A percentile compares a stretch with the other conserved stretches of the same genome.
Evolutionary conservation across 116 monocot species (phyloP).

Genomic region (Cymodocea nodosa): DNA sequence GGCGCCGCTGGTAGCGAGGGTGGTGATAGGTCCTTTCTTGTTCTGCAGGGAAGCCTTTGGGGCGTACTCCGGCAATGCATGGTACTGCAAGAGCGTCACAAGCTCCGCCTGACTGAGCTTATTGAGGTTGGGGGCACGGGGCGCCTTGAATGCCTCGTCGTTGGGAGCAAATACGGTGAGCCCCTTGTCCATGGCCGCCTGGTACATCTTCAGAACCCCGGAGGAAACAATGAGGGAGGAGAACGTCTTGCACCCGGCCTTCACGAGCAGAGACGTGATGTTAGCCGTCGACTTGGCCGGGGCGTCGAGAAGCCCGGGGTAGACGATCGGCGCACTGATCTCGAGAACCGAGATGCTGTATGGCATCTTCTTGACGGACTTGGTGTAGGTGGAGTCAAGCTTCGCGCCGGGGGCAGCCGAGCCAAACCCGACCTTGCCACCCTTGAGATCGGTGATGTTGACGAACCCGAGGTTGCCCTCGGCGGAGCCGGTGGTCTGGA

Average conservation of each 20-base stretch:
- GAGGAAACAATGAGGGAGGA: conserved; percentile 39
- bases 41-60: conserved; percentile 53
- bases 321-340: conserved; percentile 56
- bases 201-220: conserved; percentile 22
- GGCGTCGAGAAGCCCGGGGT: conserved; percentile 57
- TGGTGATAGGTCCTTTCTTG: conserved; percentile 22
- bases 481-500: conserved; percentile 75
- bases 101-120: conserved; percentile 42
- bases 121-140: conserved; percentile 36
- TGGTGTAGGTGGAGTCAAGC: conserved; percentile 38
- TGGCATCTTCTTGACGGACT: conserved; percentile 43
- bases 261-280: conserved; percentile 53
- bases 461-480: conserved; percentile 62
- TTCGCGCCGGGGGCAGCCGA: conserved; percentile 42
- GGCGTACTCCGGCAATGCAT: conserved; percentile 49
- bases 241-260: conserved; percentile 81
- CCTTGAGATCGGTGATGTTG: conserved; percentile 60
- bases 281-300: conserved; percentile 26
- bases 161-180: conserved; percentile 70
- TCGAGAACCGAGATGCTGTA: conserved; percentile 75
- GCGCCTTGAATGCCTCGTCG: conserved; percentile 65
- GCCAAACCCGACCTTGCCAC: conserved; percentile 52
- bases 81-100: conserved; percentile 58
- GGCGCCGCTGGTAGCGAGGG: conserved; percentile 41
- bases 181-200: conserved; percentile 44